phyloP scores from a whole-genome alignment of 164 flowering plant species.

The Chimonanthus salicifolius region DNA sequence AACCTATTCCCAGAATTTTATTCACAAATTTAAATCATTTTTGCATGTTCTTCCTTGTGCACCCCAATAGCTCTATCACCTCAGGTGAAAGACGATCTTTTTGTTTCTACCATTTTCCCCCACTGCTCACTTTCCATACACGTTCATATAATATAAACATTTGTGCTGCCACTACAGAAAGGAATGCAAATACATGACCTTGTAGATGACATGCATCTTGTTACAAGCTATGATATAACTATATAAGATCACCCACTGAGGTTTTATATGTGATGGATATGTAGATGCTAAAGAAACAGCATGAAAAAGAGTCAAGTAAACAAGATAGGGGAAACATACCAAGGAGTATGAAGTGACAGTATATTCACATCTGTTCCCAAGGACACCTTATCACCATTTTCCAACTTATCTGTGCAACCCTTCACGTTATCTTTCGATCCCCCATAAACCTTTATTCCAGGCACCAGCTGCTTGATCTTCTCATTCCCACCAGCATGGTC shows the following conservation, averaged over 20 bases:
- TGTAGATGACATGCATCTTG: too few relatives aligned
- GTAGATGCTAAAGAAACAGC: neutral
- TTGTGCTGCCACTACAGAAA: too few relatives aligned
- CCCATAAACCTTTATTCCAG: constrained; percentile 78
- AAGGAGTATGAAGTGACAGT: constrained; percentile 85
- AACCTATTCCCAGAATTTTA: too few relatives aligned
- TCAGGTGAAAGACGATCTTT: too few relatives aligned
- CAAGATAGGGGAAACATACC: constrained; percentile 35
- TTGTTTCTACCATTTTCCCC: too few relatives aligned
- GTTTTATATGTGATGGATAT: neutral
- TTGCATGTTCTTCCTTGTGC: too few relatives aligned
- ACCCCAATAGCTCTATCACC: too few relatives aligned
- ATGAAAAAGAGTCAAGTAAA: neutral
- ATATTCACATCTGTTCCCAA: constrained; percentile 52
- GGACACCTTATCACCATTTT: constrained; percentile 68
- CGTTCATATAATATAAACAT: too few relatives aligned
- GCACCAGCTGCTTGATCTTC: constrained; percentile 66
- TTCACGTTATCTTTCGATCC: constrained; percentile 81
- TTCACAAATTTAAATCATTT: too few relatives aligned
- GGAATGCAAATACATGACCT: too few relatives aligned
- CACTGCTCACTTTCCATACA: too few relatives aligned
- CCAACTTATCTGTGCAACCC: constrained; percentile 74
- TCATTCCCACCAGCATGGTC: constrained; percentile 99
- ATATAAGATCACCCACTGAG: neutral
- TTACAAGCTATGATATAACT: too few relatives aligned